These are phyloP conservation scores for Polychytrium aggregatum DNA, from an alignment of 192 early-diverging fungal species.

Conservation along the genomic window DNA sequence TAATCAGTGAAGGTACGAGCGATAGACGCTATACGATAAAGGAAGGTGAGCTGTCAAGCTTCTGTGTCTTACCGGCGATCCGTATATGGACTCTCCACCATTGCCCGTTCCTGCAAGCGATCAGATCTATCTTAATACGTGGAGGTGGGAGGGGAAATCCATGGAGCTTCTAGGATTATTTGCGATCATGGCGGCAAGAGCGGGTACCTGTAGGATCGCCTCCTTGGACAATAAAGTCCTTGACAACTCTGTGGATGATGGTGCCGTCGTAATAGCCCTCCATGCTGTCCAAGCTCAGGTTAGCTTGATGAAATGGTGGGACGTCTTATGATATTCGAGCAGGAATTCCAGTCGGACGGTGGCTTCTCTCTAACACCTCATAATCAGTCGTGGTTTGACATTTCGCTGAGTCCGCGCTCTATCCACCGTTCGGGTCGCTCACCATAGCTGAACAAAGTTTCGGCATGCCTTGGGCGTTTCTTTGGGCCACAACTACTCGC, in stretches of 20 bases:
- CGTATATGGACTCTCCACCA: conserved; percentile 84
- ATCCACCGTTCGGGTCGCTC: background rate
- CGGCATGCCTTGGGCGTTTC: conserved; percentile 81
- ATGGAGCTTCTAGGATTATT: background rate
- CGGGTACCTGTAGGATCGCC: conserved; percentile 89
- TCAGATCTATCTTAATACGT: no score
- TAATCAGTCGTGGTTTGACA: background rate
- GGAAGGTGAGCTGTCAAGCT: no score
- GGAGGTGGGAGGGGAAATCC: background rate
- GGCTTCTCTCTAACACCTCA: no score
- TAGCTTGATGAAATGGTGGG: background rate
- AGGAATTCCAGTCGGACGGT: background rate
- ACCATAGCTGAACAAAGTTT: conserved; percentile 90
- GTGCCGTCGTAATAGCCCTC: conserved; percentile 85
- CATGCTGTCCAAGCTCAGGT: conserved; percentile 23
- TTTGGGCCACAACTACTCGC: conserved; percentile 63
- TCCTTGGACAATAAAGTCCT: conserved; percentile 87
- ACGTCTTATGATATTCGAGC: conserved; percentile 5
- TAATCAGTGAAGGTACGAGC: background rate
- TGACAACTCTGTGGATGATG: conserved; percentile 81
- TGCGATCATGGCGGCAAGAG: conserved; percentile 11
- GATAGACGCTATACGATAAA: background rate
- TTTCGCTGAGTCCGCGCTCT: no score
- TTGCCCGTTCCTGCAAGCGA: conserved; percentile 34
- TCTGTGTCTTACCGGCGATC: conserved; percentile 29